Base-by-base conservation (phyloP, 352 stramenopile species). In the Saprolegnia parasitica region DNA sequence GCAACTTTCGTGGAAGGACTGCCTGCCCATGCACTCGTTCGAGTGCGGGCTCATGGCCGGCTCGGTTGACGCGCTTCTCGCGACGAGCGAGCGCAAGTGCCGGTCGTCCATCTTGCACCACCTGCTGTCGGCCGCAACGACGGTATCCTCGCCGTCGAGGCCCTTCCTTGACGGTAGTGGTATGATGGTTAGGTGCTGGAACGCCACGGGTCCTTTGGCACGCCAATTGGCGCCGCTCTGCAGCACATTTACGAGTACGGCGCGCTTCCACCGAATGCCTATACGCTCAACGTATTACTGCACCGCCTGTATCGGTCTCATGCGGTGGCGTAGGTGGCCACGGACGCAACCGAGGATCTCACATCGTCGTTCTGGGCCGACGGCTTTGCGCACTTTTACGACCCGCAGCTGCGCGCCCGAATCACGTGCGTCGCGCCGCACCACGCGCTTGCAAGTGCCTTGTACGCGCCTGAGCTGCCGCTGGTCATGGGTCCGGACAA, bases 191-290 rank as follows among this genome's bases (percentile, higher is more conserved):
- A 49, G 42, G 42, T 49, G 42, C 42, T 49, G 13, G 42, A 49
- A 8, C 42, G 42, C 11, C 42, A n/a, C 42, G 42, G 42, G 18
- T 49, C 11, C 42, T n/a, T 60, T n/a, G 35, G 3, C 20, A n/a
- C 20, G 20, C 52, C 52, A 10, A 24, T 60, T 60, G 52, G 52
- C 11, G 16, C 52, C 3, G 35, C 52, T 3, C 35, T 60, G 52
- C 52, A 40, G 1, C 52, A 60, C 35, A 60, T 60, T 20, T 35
- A n/a, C 2, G 52, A 60, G 52, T 60, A 60, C n/a, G 52, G 35
- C 10, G 35, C 52, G 24, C 35, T 60, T 16, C 35, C 24, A n/a
- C 35, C 52, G 1, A 60, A 60, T 9, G 16, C 35, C 2, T 24
- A 42, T 24, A 4, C 52, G 11, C 11, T 40, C 20, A 15, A 60